Base-by-base conservation (phyloP, 768 basidiomycete species). In the Clavaria fumosa region DNA sequence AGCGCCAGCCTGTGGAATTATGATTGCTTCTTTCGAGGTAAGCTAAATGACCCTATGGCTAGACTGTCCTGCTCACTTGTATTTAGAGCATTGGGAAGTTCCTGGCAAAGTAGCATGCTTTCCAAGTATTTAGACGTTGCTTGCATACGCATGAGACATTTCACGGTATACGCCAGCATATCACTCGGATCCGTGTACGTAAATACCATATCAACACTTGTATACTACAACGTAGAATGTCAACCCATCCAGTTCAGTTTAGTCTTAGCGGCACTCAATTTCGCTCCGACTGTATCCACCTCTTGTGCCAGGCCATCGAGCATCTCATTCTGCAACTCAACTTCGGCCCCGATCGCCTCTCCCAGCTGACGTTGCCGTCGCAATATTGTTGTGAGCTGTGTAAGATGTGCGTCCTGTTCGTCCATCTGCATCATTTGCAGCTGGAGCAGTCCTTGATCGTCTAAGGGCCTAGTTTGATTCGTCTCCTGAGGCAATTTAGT, bases 11-110 rank as follows among this genome's bases (percentile, higher is more conserved):
- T 99, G 95, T 57, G 93, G 93, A 17, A 80, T 99, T 46, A 96
- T 97, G 93, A 95, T 96, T 53, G 75, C 84, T 39, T 90, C 80
- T 55, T 97, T 80, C 53, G 91, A 97, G 74, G 90, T 76, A 47
- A 21, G 69, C 58, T 7, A 24, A 5, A 11, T 1, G 31, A 28
- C 23, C n/a, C 36, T 40, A 23, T 17, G 18, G 19, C 24, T 18
- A 39, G 32, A 33, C 40, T 56, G 23, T 23, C 18, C 19, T 40
- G 27, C 21, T 22, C 27, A 38, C 32, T 56, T 17, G 7, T 21
- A 20, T 19, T 1, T 39, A 80, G 78, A 75, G 78, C 33, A 60
- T 81, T 39, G 78, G 75, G 35, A 64, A 56, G 43, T 52, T 67
- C 28, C 53, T 81, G 45, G 53, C 62, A 24, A 64, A 61, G 45